Base-by-base conservation (phyloP, 2,329 filamentous ascomycete genomes). In the Pseudocercospora fijiensis region DNA sequence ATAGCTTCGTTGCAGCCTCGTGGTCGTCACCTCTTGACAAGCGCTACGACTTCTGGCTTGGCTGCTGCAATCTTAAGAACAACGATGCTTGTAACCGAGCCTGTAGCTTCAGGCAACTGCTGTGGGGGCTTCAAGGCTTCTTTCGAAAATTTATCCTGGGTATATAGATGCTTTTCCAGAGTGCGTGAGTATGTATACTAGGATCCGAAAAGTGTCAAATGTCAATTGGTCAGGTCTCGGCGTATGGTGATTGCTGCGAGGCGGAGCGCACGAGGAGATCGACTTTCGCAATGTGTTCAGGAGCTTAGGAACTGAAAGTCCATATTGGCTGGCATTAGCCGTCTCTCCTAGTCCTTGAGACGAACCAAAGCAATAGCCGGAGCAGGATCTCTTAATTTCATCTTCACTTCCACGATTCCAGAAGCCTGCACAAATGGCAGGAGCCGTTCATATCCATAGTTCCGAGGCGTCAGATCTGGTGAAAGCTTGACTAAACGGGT, bases 401-500 rank as follows among this genome's bases (percentile, higher is more conserved):
- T 53, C 56, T 58, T 63, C 13, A 58, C 5, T 20, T 58, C 55
- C 22, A 63, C 61, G 45, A 63, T 63, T 7, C 61, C 61, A 58
- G 61, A 63, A 4, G 61, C 55, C 49, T 58, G 37, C 18, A 63
- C 28, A 10, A 58, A 63, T 16, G 37, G 24, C 16, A 30, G 49
- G 8, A 58, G 53, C 16, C 30, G 26, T 10, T 22, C 41, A 52
- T 67, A 73, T 1, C 73, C 74, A 49, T 74, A 74, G 41, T 74
- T 74, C 4, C 72, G 71, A 11, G 70, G 65, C 24, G 74, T 67
- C 20, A 75, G 49, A 51, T 73, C 68, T 0, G 71, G 72, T 5
- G 68, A 70, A 1, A 74, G 57, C 51, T 66, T 71, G 37, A 57
- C 62, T 7, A 75, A 60, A 51, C 63, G 65, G 1, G 13, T 30